Percentiles rank a stretch among this genome's conserved stretches.
Evolutionary conservation across 768 basidiomycete species (phyloP).

Genomic region (Guyanaporus albipodus): DNA sequence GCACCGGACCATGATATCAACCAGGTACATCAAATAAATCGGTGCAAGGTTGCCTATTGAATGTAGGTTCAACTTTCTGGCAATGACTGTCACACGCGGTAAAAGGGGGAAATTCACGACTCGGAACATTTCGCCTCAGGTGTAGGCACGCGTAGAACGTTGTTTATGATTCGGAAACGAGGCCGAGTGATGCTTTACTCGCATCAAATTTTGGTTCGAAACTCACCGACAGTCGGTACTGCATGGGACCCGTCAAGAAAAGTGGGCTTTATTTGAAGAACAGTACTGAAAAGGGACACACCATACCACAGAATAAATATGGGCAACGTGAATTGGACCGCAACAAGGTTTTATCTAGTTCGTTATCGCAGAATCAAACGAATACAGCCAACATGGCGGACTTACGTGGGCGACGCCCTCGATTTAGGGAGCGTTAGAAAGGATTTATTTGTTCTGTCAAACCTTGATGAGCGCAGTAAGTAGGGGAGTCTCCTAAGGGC

Average conservation of each 20-base stretch:
- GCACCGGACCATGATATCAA: slow-evolving; percentile 14
- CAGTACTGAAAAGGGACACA: neutral
- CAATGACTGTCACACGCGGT: slow-evolving; percentile 14
- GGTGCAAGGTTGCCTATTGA: slow-evolving; percentile 14
- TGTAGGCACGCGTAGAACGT: neutral
- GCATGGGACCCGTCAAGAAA: neutral
- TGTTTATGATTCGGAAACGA: neutral
- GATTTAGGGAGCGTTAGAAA: slow-evolving; percentile 17
- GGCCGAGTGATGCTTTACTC: neutral
- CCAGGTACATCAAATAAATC: slow-evolving; percentile 22
- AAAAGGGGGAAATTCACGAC: slow-evolving; percentile 6
- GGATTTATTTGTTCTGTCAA: slow-evolving; percentile 26
- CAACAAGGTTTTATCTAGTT: slow-evolving; percentile 2
- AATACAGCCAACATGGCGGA: slow-evolving; percentile 8
- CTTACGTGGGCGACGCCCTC: slow-evolving; percentile 21
- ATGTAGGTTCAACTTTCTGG: slow-evolving; percentile 5
- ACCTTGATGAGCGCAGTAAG: slow-evolving; percentile 20
- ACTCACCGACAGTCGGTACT: neutral
- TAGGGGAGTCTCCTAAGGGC: slow-evolving; percentile 6
- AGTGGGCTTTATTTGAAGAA: neutral
- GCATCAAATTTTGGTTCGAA: neutral
- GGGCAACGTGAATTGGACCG: neutral
- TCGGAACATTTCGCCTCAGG: slow-evolving; percentile 1
- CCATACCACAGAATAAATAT: slow-evolving; percentile 20
- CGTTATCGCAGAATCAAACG: slow-evolving; percentile 12